Evolutionary conservation across 2,329 filamentous ascomycete genomes (phyloP).

Genomic region (Monosporascus sp.): DNA sequence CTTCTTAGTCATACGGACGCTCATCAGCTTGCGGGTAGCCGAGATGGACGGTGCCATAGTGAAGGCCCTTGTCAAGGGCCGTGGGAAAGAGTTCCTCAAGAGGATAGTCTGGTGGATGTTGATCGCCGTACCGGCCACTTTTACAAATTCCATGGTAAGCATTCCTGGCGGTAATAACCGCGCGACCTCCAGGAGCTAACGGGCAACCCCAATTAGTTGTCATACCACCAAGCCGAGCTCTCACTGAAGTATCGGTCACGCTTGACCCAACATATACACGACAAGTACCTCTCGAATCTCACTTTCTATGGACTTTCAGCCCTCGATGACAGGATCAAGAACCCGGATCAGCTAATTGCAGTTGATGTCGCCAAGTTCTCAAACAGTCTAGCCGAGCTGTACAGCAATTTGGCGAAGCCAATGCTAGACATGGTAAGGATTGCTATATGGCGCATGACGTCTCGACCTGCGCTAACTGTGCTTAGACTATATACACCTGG

Average conservation of each 20-base stretch:
- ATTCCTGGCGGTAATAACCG: not conserved
- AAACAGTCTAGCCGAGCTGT: slow-evolving; percentile 88
- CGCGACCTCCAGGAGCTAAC: not conserved
- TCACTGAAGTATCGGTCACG: slow-evolving; percentile 89
- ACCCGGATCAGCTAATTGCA: slow-evolving; percentile 93
- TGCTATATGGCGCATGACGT: too few species aligned
- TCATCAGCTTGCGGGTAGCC: slow-evolving; percentile 93
- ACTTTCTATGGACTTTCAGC: slow-evolving; percentile 96
- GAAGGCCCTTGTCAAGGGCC: slow-evolving; percentile 85
- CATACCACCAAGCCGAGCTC: slow-evolving; percentile 93
- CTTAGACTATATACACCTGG: slow-evolving; percentile 81
- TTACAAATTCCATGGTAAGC: slow-evolving; percentile 95
- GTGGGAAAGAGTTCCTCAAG: slow-evolving; percentile 81
- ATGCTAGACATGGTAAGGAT: slow-evolving; percentile 75
- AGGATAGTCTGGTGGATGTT: slow-evolving; percentile 98
- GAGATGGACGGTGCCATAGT: slow-evolving; percentile 93
- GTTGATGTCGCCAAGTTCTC: slow-evolving; percentile 96
- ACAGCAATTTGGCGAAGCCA: slow-evolving; percentile 94
- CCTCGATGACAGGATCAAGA: slow-evolving; percentile 95
- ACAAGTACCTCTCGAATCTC: slow-evolving; percentile 93
- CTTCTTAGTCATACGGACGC: slow-evolving; percentile 82
- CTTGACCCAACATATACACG: slow-evolving; percentile 90
- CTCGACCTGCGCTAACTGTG: slow-evolving; percentile 16
- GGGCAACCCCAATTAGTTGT: slow-evolving; percentile 56
- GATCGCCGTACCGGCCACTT: slow-evolving; percentile 90